phyloP scores from a whole-genome alignment of 768 basidiomycete genomes.

The Auriscalpium microsporum region DNA sequence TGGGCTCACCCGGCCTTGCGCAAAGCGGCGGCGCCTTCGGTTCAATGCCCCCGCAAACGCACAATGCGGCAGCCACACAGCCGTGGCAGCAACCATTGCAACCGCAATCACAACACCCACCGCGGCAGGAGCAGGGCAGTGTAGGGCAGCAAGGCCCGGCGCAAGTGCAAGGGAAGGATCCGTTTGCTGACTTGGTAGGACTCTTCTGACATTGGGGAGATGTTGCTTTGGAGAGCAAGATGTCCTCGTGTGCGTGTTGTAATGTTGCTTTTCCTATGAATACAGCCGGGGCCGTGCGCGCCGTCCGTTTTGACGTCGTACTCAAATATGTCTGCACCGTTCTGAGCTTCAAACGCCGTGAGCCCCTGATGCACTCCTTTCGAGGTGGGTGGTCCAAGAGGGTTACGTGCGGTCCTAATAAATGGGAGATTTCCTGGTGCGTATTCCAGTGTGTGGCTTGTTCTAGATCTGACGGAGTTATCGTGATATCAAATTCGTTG shows the following conservation, averaged over 20 bases:
- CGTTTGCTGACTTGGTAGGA: slow-evolving; percentile 76
- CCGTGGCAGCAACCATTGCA: slow-evolving; percentile 10
- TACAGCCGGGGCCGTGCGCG: neutral
- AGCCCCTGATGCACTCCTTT: too few species aligned
- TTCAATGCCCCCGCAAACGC: neutral
- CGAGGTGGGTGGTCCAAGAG: too few species aligned
- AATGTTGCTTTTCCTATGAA: neutral
- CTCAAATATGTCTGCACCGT: too few species aligned
- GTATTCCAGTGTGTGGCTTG: too few species aligned
- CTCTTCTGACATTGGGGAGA: slow-evolving; percentile 41
- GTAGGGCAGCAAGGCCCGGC: slow-evolving; percentile 15
- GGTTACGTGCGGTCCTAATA: too few species aligned
- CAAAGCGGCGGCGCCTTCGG: neutral
- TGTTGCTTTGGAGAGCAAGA: neutral
- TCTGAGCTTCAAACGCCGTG: too few species aligned
- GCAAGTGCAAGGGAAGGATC: slow-evolving; percentile 54
- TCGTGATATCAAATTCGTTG: too few species aligned
- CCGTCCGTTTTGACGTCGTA: too few species aligned
- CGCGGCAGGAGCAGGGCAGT: neutral
- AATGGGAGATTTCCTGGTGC: too few species aligned
- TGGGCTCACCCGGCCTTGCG: neutral
- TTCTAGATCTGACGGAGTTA: too few species aligned
- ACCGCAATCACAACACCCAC: slow-evolving; percentile 9
- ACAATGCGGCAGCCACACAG: neutral
- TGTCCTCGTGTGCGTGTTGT: neutral